A percentile compares a stretch with the other conserved stretches of the same genome.
phyloP scores from a whole-genome alignment of 371 early-diverging fungal species.

The Paraphysoderma sedebokerense region DNA sequence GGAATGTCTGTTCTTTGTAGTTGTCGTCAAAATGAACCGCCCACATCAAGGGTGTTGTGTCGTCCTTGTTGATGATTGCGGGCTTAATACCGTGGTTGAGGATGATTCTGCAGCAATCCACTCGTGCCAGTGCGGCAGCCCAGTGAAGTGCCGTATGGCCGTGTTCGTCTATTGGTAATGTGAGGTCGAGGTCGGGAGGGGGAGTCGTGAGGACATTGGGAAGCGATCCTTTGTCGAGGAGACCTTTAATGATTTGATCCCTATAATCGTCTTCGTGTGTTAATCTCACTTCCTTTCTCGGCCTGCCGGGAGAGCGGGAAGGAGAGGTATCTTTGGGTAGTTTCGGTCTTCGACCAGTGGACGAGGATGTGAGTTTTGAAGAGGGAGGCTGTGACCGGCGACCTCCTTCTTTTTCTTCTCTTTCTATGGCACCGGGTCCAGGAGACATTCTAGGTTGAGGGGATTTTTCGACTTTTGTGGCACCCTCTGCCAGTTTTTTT shows the following conservation, averaged over 20 bases:
- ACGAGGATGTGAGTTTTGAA: too few relatives aligned
- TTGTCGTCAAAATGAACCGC: slow-evolving; percentile 76
- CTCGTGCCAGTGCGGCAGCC: slow-evolving; percentile 82
- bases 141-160: slow-evolving; percentile 90
- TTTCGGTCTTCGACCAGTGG: too few relatives aligned
- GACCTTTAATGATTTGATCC: not conserved
- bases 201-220: slow-evolving; percentile 29
- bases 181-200: slow-evolving; percentile 47
- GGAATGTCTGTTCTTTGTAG: slow-evolving; percentile 66
- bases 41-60: slow-evolving; percentile 81
- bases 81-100: slow-evolving; percentile 58
- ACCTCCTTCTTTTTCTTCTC: too few relatives aligned
- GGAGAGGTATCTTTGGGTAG: too few relatives aligned
- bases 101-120: slow-evolving; percentile 50
- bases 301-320: too few relatives aligned
- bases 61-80: slow-evolving; percentile 51
- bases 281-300: not conserved
- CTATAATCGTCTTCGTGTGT: not conserved
- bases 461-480: too few relatives aligned
- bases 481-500: too few relatives aligned
- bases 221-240: slow-evolving; percentile 6
- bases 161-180: slow-evolving; percentile 77
- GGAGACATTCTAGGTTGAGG: too few relatives aligned
- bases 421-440: too few relatives aligned
- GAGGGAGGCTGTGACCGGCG: too few relatives aligned